Evolutionary conservation across 768 basidiomycete species (phyloP), one percentile per base, ranked within the genome.

Genomic region (Xerocomellus intermedius): DNA sequence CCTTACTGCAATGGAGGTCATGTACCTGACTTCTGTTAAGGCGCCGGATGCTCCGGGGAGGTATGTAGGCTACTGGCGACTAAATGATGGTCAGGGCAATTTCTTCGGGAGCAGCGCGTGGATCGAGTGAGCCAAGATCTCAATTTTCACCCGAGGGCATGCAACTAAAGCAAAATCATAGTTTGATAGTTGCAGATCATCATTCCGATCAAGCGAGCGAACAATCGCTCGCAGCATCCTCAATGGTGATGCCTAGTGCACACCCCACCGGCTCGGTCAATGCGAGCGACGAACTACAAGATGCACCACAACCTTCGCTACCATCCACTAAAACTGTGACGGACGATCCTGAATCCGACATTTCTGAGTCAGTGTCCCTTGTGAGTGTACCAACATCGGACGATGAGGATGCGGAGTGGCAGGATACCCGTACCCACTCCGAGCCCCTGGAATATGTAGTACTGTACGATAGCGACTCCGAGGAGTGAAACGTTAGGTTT

Each of bases 51-150:
- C 67, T 13, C 79, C 87, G 3, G 89, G 89, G 12, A 78, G 81
- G 50, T 91, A 91, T 70, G 80, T 86, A 52, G 81, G 87, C 48
- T 91, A 89, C 62, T 94, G 89, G 89, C 77, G 84, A 41, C 67
- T 94, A 54, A 81, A 72, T 55, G 83, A 89, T 61, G 80, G 77
- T 6, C 62, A 75, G 17, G 82, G 81, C 2, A 76, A 76, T 39
- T 66, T 82, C 42, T 94, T 94, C 62, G 91, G 24, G 75, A 85
- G 50, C 33, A 85, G 80, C 54, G 76, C 93, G 19, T 91, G 90
- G 89, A 82, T 89, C 24, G 88, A 91, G 90, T 90, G 55, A 69
- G 87, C 75, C 14, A n/a, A n/a, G n/a, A 3, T 54, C 24, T 41
- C n/a, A 17, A 51, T 21, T n/a, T n/a, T 38, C n/a, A 5, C 42